Evolutionary conservation across 2,329 filamentous ascomycete species (phyloP).

Genomic region (Ploettnerulaceae sp.): DNA sequence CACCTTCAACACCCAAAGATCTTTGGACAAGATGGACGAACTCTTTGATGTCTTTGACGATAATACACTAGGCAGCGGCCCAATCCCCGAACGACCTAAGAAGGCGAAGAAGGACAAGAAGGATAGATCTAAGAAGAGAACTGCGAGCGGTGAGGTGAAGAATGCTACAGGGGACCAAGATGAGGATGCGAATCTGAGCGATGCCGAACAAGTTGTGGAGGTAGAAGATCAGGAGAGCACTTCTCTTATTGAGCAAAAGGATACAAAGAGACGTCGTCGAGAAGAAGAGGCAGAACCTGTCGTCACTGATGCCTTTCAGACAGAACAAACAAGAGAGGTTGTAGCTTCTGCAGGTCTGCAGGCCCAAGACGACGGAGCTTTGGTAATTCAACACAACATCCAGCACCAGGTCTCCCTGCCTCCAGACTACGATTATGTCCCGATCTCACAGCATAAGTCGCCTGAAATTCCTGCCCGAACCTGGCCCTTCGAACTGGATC

Average conservation of each 20-base stretch:
- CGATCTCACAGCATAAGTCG: slow-evolving; percentile 91
- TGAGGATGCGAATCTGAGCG: slow-evolving; percentile 58
- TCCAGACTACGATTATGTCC: slow-evolving; percentile 88
- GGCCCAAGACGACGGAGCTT: slow-evolving; percentile 43
- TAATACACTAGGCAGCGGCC: slow-evolving; percentile 35
- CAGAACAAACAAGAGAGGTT: slow-evolving; percentile 87
- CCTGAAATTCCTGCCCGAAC: slow-evolving; percentile 78
- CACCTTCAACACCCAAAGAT: neutral
- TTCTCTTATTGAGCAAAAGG: slow-evolving; percentile 42
- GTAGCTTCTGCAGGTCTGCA: slow-evolving; percentile 48
- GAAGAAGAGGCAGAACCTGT: slow-evolving; percentile 68
- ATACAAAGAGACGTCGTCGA: slow-evolving; percentile 59
- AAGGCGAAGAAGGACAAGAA: slow-evolving; percentile 43
- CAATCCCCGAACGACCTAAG: slow-evolving; percentile 29
- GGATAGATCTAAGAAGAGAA: slow-evolving; percentile 77
- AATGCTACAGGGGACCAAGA: slow-evolving; percentile 47
- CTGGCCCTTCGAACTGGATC: slow-evolving; percentile 90
- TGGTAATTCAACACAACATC: slow-evolving; percentile 93
- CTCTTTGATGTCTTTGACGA: slow-evolving; percentile 81
- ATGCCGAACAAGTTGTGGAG: slow-evolving; percentile 14
- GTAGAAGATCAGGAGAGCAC: slow-evolving; percentile 35
- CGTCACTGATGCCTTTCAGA: slow-evolving; percentile 90
- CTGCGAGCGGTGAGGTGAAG: slow-evolving; percentile 75
- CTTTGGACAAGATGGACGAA: slow-evolving; percentile 57
- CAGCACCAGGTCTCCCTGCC: slow-evolving; percentile 96